phyloP scores from a whole-genome alignment of 2,329 filamentous ascomycete species.

The Nigrograna mackinnonii region DNA sequence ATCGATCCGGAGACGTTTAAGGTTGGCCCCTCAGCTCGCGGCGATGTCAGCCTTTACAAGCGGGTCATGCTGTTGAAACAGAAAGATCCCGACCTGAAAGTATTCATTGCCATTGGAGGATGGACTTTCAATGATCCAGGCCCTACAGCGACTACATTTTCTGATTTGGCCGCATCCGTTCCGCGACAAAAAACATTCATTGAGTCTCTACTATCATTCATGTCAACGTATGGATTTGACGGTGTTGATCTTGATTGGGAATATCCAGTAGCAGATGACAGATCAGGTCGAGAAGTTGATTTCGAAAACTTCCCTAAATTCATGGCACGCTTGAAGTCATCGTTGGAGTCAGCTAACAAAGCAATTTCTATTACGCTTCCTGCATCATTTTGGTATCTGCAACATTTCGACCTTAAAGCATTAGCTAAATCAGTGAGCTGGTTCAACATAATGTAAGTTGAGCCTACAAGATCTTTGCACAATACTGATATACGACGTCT shows the following conservation, averaged over 20 bases:
- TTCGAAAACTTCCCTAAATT: neutral
- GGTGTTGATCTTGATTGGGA: constrained; percentile 54
- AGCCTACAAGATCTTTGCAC: neutral
- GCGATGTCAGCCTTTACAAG: neutral
- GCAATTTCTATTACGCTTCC: constrained; percentile 27
- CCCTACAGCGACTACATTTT: constrained; percentile 40
- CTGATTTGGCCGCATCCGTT: constrained; percentile 33
- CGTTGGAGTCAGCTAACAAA: constrained; percentile 1
- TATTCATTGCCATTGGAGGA: constrained; percentile 46
- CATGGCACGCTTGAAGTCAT: neutral
- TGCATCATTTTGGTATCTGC: constrained; percentile 28
- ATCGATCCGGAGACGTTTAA: constrained; percentile 43
- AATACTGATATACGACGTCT: neutral
- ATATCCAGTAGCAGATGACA: constrained; percentile 32
- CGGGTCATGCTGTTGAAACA: neutral
- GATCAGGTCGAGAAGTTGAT: constrained; percentile 39
- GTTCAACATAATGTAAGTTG: neutral
- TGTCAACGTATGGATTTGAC: constrained; percentile 48
- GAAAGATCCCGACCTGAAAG: constrained; percentile 22
- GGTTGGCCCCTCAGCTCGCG: neutral
- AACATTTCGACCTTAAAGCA: constrained; percentile 20
- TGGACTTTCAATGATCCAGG: constrained; percentile 35
- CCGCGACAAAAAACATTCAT: constrained; percentile 43
- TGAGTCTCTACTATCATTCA: constrained; percentile 41
- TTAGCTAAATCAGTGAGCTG: neutral